Evolutionary conservation across 306 rosid species (phyloP).

Genomic region (Dalbergia cultrata): DNA sequence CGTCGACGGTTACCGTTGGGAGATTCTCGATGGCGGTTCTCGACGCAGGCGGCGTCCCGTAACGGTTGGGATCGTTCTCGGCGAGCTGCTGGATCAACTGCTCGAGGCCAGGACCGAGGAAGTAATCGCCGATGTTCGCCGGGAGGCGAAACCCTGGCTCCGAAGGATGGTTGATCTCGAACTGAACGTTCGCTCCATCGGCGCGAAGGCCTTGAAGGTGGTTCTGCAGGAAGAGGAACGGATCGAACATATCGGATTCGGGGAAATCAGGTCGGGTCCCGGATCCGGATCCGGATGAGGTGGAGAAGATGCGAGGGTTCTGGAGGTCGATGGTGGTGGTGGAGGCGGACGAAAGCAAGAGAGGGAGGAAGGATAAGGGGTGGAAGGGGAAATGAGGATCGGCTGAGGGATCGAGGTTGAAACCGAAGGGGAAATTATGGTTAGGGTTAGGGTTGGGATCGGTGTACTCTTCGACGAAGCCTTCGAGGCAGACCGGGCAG

Average conservation of each 20-base stretch:
- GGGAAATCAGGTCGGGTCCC: slow-evolving; percentile 39
- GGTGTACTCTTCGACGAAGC: slow-evolving; percentile 77
- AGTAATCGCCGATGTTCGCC: slow-evolving; percentile 84
- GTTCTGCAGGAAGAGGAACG: slow-evolving; percentile 77
- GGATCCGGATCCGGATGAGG: slow-evolving; percentile 58
- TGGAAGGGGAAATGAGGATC: slow-evolving; percentile 36
- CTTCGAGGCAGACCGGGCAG: slow-evolving; percentile 79
- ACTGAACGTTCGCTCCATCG: slow-evolving; percentile 78
- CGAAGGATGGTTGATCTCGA: slow-evolving; percentile 61
- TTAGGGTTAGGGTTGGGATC: slow-evolving; percentile 54
- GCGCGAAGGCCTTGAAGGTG: slow-evolving; percentile 72
- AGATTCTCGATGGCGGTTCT: slow-evolving; percentile 73
- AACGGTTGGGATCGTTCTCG: slow-evolving; percentile 91
- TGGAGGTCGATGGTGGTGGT: slow-evolving; percentile 45
- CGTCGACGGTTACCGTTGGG: slow-evolving; percentile 61
- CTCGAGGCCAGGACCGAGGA: slow-evolving; percentile 93
- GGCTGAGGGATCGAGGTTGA: slow-evolving; percentile 16
- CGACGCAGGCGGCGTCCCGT: slow-evolving; percentile 92
- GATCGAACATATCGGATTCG: slow-evolving; percentile 75
- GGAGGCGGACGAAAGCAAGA: slow-evolving; percentile 54
- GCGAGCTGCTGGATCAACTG: slow-evolving; percentile 98
- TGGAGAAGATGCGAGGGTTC: slow-evolving; percentile 35
- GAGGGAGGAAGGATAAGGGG: slow-evolving; percentile 51
- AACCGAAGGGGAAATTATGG: not conserved
- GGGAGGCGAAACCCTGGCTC: slow-evolving; percentile 66